Evolutionary conservation across 495 filamentous ascomycete species (phyloP), one percentile per base, ranked within the genome.

Genomic region (Penicillium roqueforti): DNA sequence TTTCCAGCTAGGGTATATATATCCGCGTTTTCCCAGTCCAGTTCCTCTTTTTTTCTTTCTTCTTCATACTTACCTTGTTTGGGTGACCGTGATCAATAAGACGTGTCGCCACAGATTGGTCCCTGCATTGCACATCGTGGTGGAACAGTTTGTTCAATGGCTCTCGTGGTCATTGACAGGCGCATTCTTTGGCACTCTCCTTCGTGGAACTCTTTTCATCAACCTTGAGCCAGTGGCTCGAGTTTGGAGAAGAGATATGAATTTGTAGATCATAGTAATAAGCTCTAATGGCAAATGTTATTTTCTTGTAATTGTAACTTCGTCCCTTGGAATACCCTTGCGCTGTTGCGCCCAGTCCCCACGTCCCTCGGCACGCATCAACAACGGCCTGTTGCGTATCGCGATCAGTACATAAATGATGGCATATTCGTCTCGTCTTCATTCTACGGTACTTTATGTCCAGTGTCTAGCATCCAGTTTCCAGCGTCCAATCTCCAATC

Each of bases 51-150:
- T 69, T 65, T 73, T 69, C 67, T 76, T 68, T 72, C 66, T 79
- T 84, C 79, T 79, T 84, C 81, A 86, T 86, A 85, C 82, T 85
- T 87, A 87, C 83, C 82, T 86, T 85, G 80, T 82, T 78, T 80
- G 76, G 74, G 76, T 72, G 72, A 69, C 74, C 69, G 75, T 73
- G 82, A 73, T 86, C 83, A 86, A 70, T 72, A 82, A 80, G 71
- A 72, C 76, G 70, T 78, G 67, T 60, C 72, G 72, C 76, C 76
- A 83, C 75, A 69, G 68, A 70, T 77, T 76, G 77, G 83, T 80
- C 69, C 80, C 80, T 85, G 76, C 81, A 86, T 85, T 81, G 82
- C 80, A 84, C 83, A 84, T 61, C 80, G 82, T 71, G 83, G 81
- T 68, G 77, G 72, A 79, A 65, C 77, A 74, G 72, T 73, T 68